phyloP scores from a whole-genome alignment of 2,329 filamentous ascomycete species.

The Hypoxylon sp. region DNA sequence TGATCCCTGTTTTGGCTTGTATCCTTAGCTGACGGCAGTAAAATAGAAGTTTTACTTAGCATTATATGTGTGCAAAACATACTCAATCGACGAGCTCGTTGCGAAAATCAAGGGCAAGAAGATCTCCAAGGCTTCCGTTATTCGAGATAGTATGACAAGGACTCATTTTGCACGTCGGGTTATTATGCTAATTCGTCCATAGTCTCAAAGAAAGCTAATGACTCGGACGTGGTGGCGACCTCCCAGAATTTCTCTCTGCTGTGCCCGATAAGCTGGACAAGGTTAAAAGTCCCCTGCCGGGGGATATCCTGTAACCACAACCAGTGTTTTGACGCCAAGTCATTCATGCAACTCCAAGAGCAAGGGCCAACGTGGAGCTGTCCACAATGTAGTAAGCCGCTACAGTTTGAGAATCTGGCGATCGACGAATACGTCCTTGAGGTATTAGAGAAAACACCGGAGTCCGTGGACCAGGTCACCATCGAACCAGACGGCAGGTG shows the following conservation, averaged over 20 bases:
- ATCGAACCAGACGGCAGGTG: conserved; percentile 91
- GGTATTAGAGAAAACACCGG: conserved; percentile 81
- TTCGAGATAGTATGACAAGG: conserved; percentile 81
- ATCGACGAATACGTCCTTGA: conserved; percentile 92
- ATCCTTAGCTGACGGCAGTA: conserved; percentile 40
- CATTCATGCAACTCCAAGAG: conserved; percentile 93
- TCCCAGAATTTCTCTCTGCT: conserved; percentile 92
- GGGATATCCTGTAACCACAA: conserved; percentile 87
- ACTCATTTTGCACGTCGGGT: not conserved
- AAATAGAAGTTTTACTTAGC: conserved; percentile 79
- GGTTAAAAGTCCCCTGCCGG: conserved; percentile 84
- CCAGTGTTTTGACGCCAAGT: conserved; percentile 94
- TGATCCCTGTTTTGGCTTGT: conserved; percentile 28
- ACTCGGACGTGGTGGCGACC: conserved; percentile 90
- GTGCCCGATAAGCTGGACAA: conserved; percentile 89
- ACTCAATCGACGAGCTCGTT: conserved; percentile 80
- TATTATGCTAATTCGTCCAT: conserved; percentile 43
- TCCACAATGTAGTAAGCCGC: conserved; percentile 88
- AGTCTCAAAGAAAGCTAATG: conserved; percentile 87
- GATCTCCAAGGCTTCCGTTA: conserved; percentile 84
- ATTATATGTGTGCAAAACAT: conserved; percentile 81
- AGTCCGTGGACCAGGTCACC: conserved; percentile 84
- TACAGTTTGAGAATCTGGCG: conserved; percentile 84
- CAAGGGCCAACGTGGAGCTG: conserved; percentile 98
- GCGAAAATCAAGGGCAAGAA: conserved; percentile 75